These are phyloP conservation scores for Asterophora parasitica DNA, from an alignment of 768 basidiomycete species.

Conservation along the genomic window DNA sequence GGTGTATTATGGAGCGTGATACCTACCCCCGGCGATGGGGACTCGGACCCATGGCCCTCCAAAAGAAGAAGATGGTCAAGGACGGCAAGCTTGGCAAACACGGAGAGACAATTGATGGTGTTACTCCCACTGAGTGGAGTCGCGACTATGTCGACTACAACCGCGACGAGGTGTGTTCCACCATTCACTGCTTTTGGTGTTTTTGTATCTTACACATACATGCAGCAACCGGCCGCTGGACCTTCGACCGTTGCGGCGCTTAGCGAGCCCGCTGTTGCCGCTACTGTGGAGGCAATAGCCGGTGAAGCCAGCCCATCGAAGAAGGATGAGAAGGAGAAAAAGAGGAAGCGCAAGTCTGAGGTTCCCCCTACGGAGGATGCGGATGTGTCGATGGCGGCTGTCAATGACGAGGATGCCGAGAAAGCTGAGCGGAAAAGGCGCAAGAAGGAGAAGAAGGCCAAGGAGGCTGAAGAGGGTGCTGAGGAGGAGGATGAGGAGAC, in stretches of 20 bases:
- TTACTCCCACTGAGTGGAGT: constrained; percentile 89
- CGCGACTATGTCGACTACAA: constrained; percentile 92
- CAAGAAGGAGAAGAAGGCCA: constrained; percentile 61
- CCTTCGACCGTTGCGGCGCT: constrained; percentile 25
- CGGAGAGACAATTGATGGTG: constrained; percentile 82
- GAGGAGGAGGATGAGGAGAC: constrained; percentile 57
- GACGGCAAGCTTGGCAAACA: constrained; percentile 96
- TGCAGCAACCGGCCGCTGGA: constrained; percentile 31
- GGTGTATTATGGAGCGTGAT: constrained; percentile 99
- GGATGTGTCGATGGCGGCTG: constrained; percentile 38
- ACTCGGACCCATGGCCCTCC: constrained; percentile 91
- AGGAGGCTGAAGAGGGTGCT: constrained; percentile 39
- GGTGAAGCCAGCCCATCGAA: constrained; percentile 31
- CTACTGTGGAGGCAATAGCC: constrained; percentile 10
- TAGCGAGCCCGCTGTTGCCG: constrained; percentile 16
- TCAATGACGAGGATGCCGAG: constrained; percentile 40
- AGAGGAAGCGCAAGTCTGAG: constrained; percentile 79
- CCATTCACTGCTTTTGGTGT: constrained; percentile 4
- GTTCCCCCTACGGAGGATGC: constrained; percentile 34
- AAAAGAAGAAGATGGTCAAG: constrained; percentile 98
- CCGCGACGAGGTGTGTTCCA: constrained; percentile 44
- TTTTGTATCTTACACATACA: constrained; percentile 11
- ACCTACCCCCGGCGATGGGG: constrained; percentile 98
- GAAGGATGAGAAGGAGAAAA: constrained; percentile 70
- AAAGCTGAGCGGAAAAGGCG: constrained; percentile 54